phyloP scores from a whole-genome alignment of 768 basidiomycete genomes.

The Filobasidium floriforme region DNA sequence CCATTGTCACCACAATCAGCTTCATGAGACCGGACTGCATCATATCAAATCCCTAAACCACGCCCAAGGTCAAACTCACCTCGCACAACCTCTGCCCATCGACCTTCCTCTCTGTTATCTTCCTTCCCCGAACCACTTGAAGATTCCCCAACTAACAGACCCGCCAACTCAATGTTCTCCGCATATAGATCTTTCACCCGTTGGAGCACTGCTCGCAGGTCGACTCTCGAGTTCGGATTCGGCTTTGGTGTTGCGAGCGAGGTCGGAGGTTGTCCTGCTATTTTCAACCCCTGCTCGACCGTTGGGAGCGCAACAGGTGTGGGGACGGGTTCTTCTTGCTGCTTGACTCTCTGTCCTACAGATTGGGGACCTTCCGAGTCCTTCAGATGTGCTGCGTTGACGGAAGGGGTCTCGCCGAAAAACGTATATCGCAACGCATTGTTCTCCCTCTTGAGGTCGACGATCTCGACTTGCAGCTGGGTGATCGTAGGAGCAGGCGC shows the following conservation, averaged over 20 bases:
- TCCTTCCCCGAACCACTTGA: neutral
- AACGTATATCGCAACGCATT: neutral
- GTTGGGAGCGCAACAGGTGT: no score
- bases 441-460: neutral
- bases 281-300: no score
- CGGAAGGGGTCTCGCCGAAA: neutral
- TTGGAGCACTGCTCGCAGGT: neutral
- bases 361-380: no score
- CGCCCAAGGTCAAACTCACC: neutral
- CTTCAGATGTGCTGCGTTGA: no score
- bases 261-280: neutral
- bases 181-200: neutral
- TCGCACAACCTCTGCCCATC: neutral
- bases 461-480: neutral
- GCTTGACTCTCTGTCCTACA: no score
- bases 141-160: neutral
- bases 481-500: neutral
- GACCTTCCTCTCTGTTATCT: neutral
- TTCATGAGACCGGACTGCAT: no score
- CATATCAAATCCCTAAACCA: no score
- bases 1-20: no score
- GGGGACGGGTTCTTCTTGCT: no score
- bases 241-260: neutral
- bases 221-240: neutral
- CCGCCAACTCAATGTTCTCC: neutral